These are phyloP conservation scores for Sphagnum magellanicum DNA, from an alignment of 228 moss, liverwort and hornwort species.

Conservation along the genomic window DNA sequence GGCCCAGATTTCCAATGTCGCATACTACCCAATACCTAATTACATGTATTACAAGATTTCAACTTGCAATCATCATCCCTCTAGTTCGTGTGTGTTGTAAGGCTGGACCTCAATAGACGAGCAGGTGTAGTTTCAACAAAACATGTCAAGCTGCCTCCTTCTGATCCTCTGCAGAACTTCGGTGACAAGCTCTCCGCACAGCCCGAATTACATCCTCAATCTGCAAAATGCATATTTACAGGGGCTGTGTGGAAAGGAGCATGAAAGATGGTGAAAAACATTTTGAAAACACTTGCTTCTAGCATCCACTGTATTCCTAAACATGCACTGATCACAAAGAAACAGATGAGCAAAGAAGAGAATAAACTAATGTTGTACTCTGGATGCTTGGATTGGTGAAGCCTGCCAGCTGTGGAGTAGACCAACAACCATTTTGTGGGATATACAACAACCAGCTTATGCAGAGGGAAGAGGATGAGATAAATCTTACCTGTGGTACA, in stretches of 20 bases:
- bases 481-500: constrained; percentile 62
- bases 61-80: no score
- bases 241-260: neutral
- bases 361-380: neutral
- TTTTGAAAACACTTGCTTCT: neutral
- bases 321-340: neutral
- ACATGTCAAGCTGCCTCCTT: constrained; percentile 47
- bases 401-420: neutral
- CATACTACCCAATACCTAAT: no score
- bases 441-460: neutral
- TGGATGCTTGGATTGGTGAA: no score
- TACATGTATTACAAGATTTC: no score
- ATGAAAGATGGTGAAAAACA: neutral
- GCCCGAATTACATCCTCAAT: constrained; percentile 90
- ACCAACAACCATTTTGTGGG: no score
- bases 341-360: neutral
- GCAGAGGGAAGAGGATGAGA: neutral
- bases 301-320: no score
- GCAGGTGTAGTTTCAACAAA: no score
- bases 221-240: constrained; percentile 25
- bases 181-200: constrained; percentile 78
- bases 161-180: constrained; percentile 45
- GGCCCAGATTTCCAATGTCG: no score
- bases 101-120: no score
- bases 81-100: no score